Conservation (phyloP, 1,139 yeast genomes). For the Debaryomycetaceae sp. region DNA sequence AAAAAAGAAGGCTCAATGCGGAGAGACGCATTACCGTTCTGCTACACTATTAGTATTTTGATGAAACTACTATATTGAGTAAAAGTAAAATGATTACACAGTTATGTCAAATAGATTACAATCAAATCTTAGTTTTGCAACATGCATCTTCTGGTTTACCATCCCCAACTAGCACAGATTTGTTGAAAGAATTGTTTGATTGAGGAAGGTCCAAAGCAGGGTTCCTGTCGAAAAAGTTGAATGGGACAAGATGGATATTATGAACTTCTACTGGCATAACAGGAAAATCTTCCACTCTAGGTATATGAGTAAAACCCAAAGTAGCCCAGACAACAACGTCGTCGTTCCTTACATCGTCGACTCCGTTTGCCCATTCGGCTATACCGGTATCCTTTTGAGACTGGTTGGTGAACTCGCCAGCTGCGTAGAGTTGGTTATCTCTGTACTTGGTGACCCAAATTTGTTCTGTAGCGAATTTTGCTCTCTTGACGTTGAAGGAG, state of each 20-base stretch:
- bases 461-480: slow-evolving; percentile 70
- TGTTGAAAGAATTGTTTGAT: slow-evolving; percentile 67
- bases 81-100: not conserved
- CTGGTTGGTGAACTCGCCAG: slow-evolving; percentile 80
- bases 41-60: not conserved
- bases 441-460: slow-evolving; percentile 73
- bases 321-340: slow-evolving; percentile 88
- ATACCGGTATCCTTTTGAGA: slow-evolving; percentile 62
- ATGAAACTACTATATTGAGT: not conserved
- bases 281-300: slow-evolving; percentile 89
- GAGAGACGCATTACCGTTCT: not conserved
- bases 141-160: slow-evolving; percentile 30
- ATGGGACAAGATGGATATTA: slow-evolving; percentile 66
- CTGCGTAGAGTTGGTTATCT: slow-evolving; percentile 68
- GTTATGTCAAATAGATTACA: not conserved
- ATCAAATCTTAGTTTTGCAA: slow-evolving; percentile 39
- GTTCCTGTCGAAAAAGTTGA: slow-evolving; percentile 75
- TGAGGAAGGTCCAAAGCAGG: slow-evolving; percentile 85
- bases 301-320: slow-evolving; percentile 81
- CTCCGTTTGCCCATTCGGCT: slow-evolving; percentile 64
- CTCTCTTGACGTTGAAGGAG: slow-evolving; percentile 63
- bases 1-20: not conserved
- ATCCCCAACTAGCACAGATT: slow-evolving; percentile 47
- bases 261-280: slow-evolving; percentile 86
- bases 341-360: slow-evolving; percentile 72